These are phyloP conservation scores for Senna tora DNA, from an alignment of 306 rosid species.

Conservation along the genomic window DNA sequence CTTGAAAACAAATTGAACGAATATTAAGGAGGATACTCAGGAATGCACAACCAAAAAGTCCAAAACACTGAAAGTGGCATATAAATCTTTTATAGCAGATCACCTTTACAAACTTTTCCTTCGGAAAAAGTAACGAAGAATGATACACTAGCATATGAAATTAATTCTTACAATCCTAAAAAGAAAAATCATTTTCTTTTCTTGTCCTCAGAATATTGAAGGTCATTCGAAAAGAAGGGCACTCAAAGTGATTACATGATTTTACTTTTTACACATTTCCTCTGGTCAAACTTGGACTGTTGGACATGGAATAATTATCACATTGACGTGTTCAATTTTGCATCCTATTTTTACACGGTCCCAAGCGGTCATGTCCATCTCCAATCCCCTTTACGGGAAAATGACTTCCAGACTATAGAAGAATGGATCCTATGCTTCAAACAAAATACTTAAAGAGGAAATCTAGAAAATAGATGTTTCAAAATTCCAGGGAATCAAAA, in stretches of 20 bases:
- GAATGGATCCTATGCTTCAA: no score
- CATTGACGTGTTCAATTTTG: background rate
- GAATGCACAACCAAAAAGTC: background rate
- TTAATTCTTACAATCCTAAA: background rate
- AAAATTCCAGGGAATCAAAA: background rate
- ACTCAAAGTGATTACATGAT: background rate
- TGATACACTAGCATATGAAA: background rate
- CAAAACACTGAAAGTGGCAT: background rate
- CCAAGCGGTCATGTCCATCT: background rate
- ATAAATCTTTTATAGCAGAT: background rate
- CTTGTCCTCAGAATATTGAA: background rate
- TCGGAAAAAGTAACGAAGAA: background rate
- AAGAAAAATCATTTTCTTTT: background rate
- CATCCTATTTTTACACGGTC: background rate
- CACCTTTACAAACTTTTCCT: background rate
- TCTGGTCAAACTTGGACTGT: background rate
- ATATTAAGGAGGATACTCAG: background rate
- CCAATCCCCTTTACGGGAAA: background rate
- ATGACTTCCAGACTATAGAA: background rate
- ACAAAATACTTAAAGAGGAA: no score
- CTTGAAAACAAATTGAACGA: background rate
- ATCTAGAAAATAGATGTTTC: no score
- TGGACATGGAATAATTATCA: background rate
- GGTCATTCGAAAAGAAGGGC: background rate
- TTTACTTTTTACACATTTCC: background rate